Percentiles rank a stretch among this genome's conserved stretches.
Conservation (phyloP, 495 filamentous ascomycete genomes). For the Podospora australis region DNA sequence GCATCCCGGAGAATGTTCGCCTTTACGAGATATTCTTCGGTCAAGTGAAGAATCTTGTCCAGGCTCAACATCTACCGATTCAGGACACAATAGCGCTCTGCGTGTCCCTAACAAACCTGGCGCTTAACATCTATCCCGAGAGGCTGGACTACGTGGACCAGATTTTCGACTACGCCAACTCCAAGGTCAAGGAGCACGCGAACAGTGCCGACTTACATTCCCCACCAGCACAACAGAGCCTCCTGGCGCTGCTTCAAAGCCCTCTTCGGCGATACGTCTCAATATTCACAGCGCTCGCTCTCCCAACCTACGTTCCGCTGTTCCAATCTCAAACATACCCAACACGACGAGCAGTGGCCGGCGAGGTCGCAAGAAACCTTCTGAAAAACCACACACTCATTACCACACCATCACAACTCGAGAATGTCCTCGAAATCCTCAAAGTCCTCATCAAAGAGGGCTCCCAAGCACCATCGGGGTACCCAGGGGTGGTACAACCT, state of each 20-base stretch:
- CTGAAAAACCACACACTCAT: slow-evolving; percentile 75
- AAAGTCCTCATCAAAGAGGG: slow-evolving; percentile 92
- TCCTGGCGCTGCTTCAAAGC: slow-evolving; percentile 78
- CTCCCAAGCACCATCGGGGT: slow-evolving; percentile 73
- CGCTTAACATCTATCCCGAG: slow-evolving; percentile 91
- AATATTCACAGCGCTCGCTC: slow-evolving; percentile 84
- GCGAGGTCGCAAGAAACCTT: slow-evolving; percentile 72
- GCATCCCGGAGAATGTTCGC: slow-evolving; percentile 75
- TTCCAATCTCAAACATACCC: slow-evolving; percentile 89
- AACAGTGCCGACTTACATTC: slow-evolving; percentile 94
- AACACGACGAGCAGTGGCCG: slow-evolving; percentile 83
- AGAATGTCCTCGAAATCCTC: slow-evolving; percentile 80
- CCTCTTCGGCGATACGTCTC: slow-evolving; percentile 86
- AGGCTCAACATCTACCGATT: slow-evolving; percentile 81
- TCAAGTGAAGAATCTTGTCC: slow-evolving; percentile 88
- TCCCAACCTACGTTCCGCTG: slow-evolving; percentile 86
- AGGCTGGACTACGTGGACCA: slow-evolving; percentile 93
- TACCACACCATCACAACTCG: slow-evolving; percentile 66
- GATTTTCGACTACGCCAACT: slow-evolving; percentile 78
- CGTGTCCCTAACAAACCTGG: slow-evolving; percentile 86
- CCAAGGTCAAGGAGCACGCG: slow-evolving; percentile 81
- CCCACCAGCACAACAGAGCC: slow-evolving; percentile 74
- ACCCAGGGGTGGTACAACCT: slow-evolving; percentile 70
- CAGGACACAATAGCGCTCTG: slow-evolving; percentile 90
- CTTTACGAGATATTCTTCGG: slow-evolving; percentile 98